Base-by-base conservation (phyloP, 2,329 filamentous ascomycete genomes). In the Fusarium cyanostomum region DNA sequence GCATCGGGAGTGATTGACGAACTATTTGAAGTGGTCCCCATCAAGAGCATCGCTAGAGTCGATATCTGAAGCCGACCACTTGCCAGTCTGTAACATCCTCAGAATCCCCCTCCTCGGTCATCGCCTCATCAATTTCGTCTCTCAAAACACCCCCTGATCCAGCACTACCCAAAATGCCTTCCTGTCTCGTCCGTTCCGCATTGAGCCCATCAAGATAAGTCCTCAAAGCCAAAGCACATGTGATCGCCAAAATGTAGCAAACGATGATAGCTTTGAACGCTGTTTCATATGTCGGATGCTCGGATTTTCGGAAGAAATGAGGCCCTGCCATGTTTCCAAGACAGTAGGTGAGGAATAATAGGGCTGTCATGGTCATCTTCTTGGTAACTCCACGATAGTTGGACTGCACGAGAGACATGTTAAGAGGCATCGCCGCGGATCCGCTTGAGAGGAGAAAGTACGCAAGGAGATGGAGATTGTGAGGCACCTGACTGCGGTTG, bases 71-170 rank as follows among this genome's bases (percentile, higher is more conserved):
- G 0, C 86, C 86, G 15, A 80, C 71, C 1, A 80, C 86, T 33
- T 86, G 80, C 82, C 84, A 86, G 66, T 89, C 86, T 2, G 86
- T 88, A 3, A 83, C 72, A 70, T 88, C 85, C 16, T 86, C 83
- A 54, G 85, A 83, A 56, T 83, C 81, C 73, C 73, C 60, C 24
- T 72, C 72, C 4, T 15, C 11, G 76, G 67, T 77, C 78, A 1
- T 15, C 3, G 27, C 13, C 10, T 33, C 38, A 12, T 26, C 37
- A 31, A 6, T 9, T 11, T 75, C 75, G 7, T 73, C 73, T 2
- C 73, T 75, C 4, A 81, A 76, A 1, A 74, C 75, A 1, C 80
- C 80, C 7, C 78, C 74, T 0, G 74, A 72, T 15, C 78, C 78
- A 4, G 79, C 75, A 52, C 78, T 81, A 5, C 80, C 81, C 35